Evolutionary conservation across 768 basidiomycete genomes (phyloP), one percentile per base, ranked within the genome.

Genomic region (Phylloporus arenicola): DNA sequence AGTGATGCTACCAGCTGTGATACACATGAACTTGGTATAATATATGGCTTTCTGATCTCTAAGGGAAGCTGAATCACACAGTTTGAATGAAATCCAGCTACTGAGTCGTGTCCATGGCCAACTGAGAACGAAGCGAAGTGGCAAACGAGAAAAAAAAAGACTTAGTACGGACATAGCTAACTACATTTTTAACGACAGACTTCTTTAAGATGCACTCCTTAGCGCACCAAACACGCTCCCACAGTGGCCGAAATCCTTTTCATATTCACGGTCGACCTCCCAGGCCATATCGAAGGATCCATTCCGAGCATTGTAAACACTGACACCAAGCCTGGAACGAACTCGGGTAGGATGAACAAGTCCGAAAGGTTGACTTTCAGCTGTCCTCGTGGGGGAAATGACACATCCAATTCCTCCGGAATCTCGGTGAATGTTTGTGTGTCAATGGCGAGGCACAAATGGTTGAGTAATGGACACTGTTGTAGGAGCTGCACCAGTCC

Each of bases 181-280:
- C 10, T 29, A 29, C 10, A 29, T 11, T 6, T 7, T 12, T 2
- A 12, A 30, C 29, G 29, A 30, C 30, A 31, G 11, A 31, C 30
- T 12, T 11, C 4, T 30, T 13, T 31, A 6, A 31, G 12, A 31
- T 13, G 30, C 13, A 13, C 5, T 13, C 29, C 30, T 13, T 13
- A 31, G 30, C 30, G 1, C 30, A 31, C 6, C 30, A 6, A 30
- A 13, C 13, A 12, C 30, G 13, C 5, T 13, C 4, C 10, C 30
- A 31, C 5, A 13, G 29, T 2, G 3, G 13, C 5, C 11, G 13
- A 31, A 9, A 27, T 27, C n/a, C n/a, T n/a, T n/a, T n/a, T n/a
- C n/a, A 1, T 3, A 4, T 31, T 5, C 3, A 31, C 2, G 11
- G 10, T 0, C 11, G 3, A 13, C 1, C 0, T 1, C 13, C 30